Base-by-base conservation (phyloP, 2,329 filamentous ascomycete genomes). In the Venturia asperata region DNA sequence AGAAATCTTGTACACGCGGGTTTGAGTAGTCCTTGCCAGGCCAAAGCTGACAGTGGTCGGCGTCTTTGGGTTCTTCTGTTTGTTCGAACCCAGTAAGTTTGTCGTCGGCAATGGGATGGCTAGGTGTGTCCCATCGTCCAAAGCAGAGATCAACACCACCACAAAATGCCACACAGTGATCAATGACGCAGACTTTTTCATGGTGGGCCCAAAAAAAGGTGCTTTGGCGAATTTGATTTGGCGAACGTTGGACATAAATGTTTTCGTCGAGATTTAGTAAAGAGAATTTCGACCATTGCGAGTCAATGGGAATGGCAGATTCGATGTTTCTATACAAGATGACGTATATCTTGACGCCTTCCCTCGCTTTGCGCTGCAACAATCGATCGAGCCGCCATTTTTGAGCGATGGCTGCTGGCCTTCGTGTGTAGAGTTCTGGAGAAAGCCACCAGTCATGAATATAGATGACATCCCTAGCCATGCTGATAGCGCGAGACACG, bases 371-470 rank as follows among this genome's bases (percentile, higher is more conserved):
- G 69, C 87, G 87, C 75, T 96, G 91, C n/a, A 99, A 82, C 13
- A 99, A 82, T 71, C 94, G 85, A 76, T 99, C 94, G 9, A 99
- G 83, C 64, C 94, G 87, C 94, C 94, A 99, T 77, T 97, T 97
- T 75, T 97, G 93, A 73, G 92, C 97, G 77, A 97, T 97, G 58
- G 91, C 92, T 30, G 94, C 90, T 64, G 94, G 94, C 66, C 94
- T 85, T 67, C 94, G 86, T 87, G 97, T 88, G 78, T 99, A 99
- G 56, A 99, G 79, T 76, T 99, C 93, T 0, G 94, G 94, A 70
- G 91, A 97, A 49, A 99, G 79, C 94, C 94, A 99, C 94, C 94
- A 99, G 76, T 97, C 94, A 74, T 99, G 94, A 68, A 99, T 97
- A 76, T 97, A 97, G 70, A 99, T 93, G 67, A 97, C 93, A 78